phyloP scores from a whole-genome alignment of 2,329 filamentous ascomycete species.

The Epicoccum nigrum region DNA sequence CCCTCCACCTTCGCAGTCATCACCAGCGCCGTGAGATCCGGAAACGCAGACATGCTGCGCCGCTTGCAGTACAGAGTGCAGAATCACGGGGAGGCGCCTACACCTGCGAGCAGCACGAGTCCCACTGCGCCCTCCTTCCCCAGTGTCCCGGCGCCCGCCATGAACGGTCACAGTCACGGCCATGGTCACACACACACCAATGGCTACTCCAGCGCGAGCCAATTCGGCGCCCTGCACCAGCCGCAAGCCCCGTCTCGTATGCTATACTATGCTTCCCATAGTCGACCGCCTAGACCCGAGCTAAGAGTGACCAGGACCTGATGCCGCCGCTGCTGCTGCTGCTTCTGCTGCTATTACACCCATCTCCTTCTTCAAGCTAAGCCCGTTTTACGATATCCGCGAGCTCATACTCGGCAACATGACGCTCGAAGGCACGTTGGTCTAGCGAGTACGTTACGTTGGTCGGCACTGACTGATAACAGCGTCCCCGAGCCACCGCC shows the following conservation, averaged over 20 bases:
- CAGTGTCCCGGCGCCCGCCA: constrained; percentile 24
- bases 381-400: constrained; percentile 75
- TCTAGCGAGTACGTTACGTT: constrained; percentile 16
- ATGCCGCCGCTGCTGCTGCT: too few relatives aligned
- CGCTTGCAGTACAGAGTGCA: constrained; percentile 49
- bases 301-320: constrained; percentile 39
- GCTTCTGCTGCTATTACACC: too few relatives aligned
- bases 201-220: constrained; percentile 15
- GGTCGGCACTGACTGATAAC: constrained; percentile 19
- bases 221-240: constrained; percentile 15
- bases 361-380: constrained; percentile 60
- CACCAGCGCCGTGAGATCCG: constrained; percentile 38
- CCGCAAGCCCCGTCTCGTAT: constrained; percentile 24
- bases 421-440: constrained; percentile 76
- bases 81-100: constrained; percentile 49
- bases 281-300: background rate
- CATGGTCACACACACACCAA: constrained; percentile 36
- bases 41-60: constrained; percentile 45
- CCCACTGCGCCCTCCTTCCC: constrained; percentile 26
- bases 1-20: constrained; percentile 46
- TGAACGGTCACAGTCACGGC: constrained; percentile 30
- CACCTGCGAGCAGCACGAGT: constrained; percentile 26
- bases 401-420: constrained; percentile 68
- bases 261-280: constrained; percentile 8
- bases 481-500: constrained; percentile 66